phyloP scores from a whole-genome alignment of 2,329 filamentous ascomycete species.

The Rutstroemia sp. region DNA sequence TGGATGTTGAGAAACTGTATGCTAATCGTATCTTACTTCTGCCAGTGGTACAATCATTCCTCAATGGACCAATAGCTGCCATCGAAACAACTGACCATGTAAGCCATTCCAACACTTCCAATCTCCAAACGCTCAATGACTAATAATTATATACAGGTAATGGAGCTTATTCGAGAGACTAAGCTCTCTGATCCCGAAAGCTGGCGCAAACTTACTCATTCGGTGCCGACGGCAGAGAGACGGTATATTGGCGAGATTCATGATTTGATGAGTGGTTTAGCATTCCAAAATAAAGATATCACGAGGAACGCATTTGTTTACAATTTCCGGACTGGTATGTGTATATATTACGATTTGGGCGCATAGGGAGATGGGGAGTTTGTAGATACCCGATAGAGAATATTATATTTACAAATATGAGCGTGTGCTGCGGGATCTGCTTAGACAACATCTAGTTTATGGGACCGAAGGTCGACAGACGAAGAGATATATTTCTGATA shows the following conservation, averaged over 20 bases:
- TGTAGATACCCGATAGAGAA: conserved; percentile 1
- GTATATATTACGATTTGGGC: conserved; percentile 76
- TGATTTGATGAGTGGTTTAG: conserved; percentile 61
- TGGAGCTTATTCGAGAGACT: conserved; percentile 69
- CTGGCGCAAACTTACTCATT: conserved; percentile 77
- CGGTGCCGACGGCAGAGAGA: conserved; percentile 66
- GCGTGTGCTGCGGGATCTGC: no score
- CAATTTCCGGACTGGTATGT: conserved; percentile 79
- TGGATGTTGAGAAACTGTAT: not conserved
- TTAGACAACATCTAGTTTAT: no score
- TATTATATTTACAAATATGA: not conserved
- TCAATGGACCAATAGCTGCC: conserved; percentile 74
- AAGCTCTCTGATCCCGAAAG: conserved; percentile 71
- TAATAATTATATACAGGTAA: conserved; percentile 20
- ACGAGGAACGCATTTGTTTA: conserved; percentile 78
- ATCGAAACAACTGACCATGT: conserved; percentile 83
- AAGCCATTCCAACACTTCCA: not conserved
- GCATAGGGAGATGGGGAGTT: conserved; percentile 13
- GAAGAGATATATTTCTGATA: no score
- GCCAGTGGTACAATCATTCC: conserved; percentile 57
- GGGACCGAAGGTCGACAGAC: no score
- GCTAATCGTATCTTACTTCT: not conserved
- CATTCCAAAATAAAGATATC: conserved; percentile 48
- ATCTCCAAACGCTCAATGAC: not conserved
- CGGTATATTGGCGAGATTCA: conserved; percentile 80